Conservation (phyloP, 1,284 basidiomycete species). For the Ganoderma multipileum region DNA sequence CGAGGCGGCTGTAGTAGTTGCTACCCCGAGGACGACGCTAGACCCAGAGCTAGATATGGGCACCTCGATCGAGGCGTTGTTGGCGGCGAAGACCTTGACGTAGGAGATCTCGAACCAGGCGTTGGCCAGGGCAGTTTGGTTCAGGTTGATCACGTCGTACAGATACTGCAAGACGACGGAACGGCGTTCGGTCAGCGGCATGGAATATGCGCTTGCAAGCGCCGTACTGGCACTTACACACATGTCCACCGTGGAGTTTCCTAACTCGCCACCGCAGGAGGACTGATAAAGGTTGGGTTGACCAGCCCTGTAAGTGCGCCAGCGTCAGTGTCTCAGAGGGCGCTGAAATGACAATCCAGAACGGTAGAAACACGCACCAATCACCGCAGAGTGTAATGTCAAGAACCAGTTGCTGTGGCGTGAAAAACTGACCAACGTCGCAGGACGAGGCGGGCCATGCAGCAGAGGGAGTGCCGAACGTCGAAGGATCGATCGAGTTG, state of each 20-base stretch:
- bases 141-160: conserved; percentile 58
- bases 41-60: background rate
- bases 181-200: background rate
- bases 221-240: conserved; percentile 45
- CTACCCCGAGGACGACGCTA: background rate
- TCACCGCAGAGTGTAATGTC: conserved; percentile 64
- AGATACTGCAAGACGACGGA: background rate
- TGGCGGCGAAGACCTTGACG: conserved; percentile 40
- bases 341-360: conserved; percentile 20
- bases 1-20: background rate
- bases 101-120: conserved; percentile 61
- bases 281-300: conserved; percentile 48
- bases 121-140: conserved; percentile 50
- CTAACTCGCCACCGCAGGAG: conserved; percentile 46
- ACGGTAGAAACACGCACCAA: conserved; percentile 49
- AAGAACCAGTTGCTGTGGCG: conserved; percentile 57
- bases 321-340: too few species aligned
- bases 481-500: conserved; percentile 52
- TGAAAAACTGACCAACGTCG: conserved; percentile 56
- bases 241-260: conserved; percentile 20
- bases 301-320: conserved; percentile 45
- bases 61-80: background rate
- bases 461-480: conserved; percentile 68
- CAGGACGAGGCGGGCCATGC: conserved; percentile 56
- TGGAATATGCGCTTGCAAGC: background rate